Evolutionary conservation across 2,329 filamentous ascomycete genomes (phyloP), one percentile per base, ranked within the genome.

Genomic region (Exophiala dermatitidis): DNA sequence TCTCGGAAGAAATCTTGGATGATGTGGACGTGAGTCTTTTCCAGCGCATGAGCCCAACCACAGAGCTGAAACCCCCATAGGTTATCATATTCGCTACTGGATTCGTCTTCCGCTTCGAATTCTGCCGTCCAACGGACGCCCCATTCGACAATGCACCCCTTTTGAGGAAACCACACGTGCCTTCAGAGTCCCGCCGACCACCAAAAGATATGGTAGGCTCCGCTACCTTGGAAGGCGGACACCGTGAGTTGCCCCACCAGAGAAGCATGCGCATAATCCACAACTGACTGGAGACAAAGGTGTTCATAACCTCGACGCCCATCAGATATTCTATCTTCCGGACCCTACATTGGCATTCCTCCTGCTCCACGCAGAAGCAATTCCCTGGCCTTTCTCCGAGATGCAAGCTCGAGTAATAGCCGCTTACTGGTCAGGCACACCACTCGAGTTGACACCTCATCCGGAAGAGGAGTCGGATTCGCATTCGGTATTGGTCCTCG

Each of bases 331-430:
- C 49, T 52, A 52, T 33, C 42, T 52, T 9, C 49, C 49, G 3
- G 49, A 52, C 33, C 49, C 49, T 1, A 52, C 49, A 19, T 28
- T 52, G 2, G 33, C 42, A 46, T 52, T 52, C 33, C 29, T 52
- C n/a, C 49, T 52, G 29, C 49, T 52, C 5, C 49, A 52, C 33
- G 49, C 49, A 19, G 49, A 52, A 46, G 49, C 49, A 10, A 52
- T 52, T 6, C 49, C 49, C n/a, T 52, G 49, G 49, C 49, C 49
- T 5, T 52, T 52, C 34, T 52, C 49, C 2, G 49, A 52, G 30
- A 52, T 52, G 49, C 49, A 52, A 40, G 49, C 49, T 3, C 49
- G 49, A 6, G 49, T 32, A 6, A 28, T 52, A 29, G 49, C 49
- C 3, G 31, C 49, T 2, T 46, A 52, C 49, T 52, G 49, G 49